Percentiles rank a stretch among this genome's conserved stretches.
These are phyloP conservation scores for Sarocladiaceae sp. DNA, from an alignment of 2,329 filamentous ascomycete genomes.

Conservation along the genomic window DNA sequence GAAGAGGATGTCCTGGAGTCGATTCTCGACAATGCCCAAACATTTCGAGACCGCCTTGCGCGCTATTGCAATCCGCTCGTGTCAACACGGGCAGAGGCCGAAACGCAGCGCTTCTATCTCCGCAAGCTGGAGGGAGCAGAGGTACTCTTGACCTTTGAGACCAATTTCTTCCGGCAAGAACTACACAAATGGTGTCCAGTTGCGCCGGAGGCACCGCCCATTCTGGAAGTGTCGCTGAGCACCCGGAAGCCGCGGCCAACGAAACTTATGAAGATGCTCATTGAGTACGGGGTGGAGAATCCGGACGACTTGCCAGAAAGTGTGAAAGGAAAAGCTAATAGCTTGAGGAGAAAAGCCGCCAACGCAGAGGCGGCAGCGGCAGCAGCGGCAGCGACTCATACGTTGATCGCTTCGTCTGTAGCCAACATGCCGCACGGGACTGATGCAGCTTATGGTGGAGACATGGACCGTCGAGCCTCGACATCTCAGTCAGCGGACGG, in stretches of 20 bases:
- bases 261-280: slow-evolving; percentile 93
- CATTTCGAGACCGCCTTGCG: slow-evolving; percentile 78
- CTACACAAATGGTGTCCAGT: slow-evolving; percentile 93
- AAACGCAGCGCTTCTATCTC: slow-evolving; percentile 89
- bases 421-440: background rate
- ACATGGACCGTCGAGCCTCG: slow-evolving; percentile 9
- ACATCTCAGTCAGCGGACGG: slow-evolving; percentile 13
- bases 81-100: slow-evolving; percentile 79
- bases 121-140: slow-evolving; percentile 97
- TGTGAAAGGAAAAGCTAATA: slow-evolving; percentile 73
- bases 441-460: background rate
- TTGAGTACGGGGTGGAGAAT: slow-evolving; percentile 81
- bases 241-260: slow-evolving; percentile 94
- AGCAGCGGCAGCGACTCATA: slow-evolving; percentile 17
- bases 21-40: slow-evolving; percentile 80
- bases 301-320: slow-evolving; percentile 85
- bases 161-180: slow-evolving; percentile 96
- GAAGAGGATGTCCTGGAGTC: slow-evolving; percentile 83
- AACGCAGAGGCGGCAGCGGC: slow-evolving; percentile 50
- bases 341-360: slow-evolving; percentile 66
- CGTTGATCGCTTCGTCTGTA: slow-evolving; percentile 2
- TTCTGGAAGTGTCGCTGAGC: slow-evolving; percentile 81
- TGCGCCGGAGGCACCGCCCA: slow-evolving; percentile 78
- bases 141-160: slow-evolving; percentile 84
- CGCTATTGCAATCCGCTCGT: slow-evolving; percentile 77